Conservation (phyloP, 1,284 basidiomycete genomes). For the Phlebopus sp. region DNA sequence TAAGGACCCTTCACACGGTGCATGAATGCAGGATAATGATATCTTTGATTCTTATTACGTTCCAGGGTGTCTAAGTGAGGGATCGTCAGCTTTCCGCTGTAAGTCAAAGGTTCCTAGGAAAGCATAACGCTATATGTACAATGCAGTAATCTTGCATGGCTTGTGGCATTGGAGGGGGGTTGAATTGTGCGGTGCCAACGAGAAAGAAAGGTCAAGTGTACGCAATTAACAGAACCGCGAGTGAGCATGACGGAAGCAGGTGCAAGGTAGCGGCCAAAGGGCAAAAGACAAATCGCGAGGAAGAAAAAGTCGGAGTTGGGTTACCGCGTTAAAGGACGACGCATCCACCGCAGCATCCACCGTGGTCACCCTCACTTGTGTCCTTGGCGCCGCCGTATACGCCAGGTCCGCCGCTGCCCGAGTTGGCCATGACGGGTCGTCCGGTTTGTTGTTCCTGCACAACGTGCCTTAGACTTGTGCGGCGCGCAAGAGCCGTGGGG, state of each 20-base stretch:
- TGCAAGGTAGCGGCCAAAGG: conserved; percentile 3
- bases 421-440: conserved; percentile 34
- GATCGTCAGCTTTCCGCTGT: conserved; percentile 3
- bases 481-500: conserved; percentile 4
- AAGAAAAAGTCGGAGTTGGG: conserved; percentile 10
- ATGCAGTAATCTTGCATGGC: conserved; percentile 7
- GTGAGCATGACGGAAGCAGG: conserved; percentile 15
- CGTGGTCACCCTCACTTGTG: conserved; percentile 39
- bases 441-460: conserved; percentile 45
- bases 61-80: conserved; percentile 1
- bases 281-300: conserved; percentile 7
- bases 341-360: conserved; percentile 59
- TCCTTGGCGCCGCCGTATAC: conserved; percentile 31
- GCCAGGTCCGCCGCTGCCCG: conserved; percentile 32
- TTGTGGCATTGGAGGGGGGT: conserved; percentile 2
- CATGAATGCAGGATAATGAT: conserved; percentile 23
- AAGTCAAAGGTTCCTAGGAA: conserved; percentile 8
- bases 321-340: conserved; percentile 46
- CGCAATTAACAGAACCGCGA: conserved; percentile 11
- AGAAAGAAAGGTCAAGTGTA: conserved; percentile 10
- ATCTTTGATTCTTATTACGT: neutral
- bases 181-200: conserved; percentile 4
- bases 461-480: conserved; percentile 6
- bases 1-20: conserved; percentile 31
- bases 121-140: conserved; percentile 27